Conservation (phyloP, 2,329 filamentous ascomycete species). For the Neoascochyta sp. region DNA sequence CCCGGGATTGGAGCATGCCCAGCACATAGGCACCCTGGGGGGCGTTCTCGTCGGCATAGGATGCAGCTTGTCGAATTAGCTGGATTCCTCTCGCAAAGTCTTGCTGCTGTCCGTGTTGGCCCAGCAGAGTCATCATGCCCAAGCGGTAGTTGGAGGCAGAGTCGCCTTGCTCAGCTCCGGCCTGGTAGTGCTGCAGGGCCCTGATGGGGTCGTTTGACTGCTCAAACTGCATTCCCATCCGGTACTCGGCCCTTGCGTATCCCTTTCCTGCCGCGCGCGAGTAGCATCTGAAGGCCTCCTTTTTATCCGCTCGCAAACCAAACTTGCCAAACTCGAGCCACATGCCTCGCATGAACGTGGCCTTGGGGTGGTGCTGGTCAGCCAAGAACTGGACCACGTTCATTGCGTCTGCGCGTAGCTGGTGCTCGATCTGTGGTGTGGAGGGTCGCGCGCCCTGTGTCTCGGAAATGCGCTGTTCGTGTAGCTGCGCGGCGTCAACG, state of each 20-base stretch:
- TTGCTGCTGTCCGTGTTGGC: constrained; percentile 85
- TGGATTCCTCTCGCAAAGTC: constrained; percentile 75
- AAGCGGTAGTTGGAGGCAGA: constrained; percentile 83
- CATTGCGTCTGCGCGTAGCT: constrained; percentile 80
- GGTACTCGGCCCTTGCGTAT: constrained; percentile 86
- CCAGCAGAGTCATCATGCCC: constrained; percentile 95
- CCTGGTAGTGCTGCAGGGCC: constrained; percentile 85
- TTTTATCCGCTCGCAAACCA: constrained; percentile 83
- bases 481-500: constrained; percentile 78
- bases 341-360: constrained; percentile 89
- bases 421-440: constrained; percentile 84
- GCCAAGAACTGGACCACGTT: constrained; percentile 89
- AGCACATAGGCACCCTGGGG: constrained; percentile 94
- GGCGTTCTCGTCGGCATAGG: constrained; percentile 90
- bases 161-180: constrained; percentile 74
- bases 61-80: constrained; percentile 76
- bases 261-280: constrained; percentile 79
- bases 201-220: constrained; percentile 89
- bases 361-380: constrained; percentile 87
- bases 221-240: constrained; percentile 98
- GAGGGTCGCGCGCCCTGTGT: constrained; percentile 61
- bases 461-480: constrained; percentile 64
- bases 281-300: constrained; percentile 88
- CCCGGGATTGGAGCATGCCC: constrained; percentile 87
- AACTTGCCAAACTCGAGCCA: constrained; percentile 99